Conservation (phyloP, 2,329 filamentous ascomycete genomes). For the Boeremia lycopersici region DNA sequence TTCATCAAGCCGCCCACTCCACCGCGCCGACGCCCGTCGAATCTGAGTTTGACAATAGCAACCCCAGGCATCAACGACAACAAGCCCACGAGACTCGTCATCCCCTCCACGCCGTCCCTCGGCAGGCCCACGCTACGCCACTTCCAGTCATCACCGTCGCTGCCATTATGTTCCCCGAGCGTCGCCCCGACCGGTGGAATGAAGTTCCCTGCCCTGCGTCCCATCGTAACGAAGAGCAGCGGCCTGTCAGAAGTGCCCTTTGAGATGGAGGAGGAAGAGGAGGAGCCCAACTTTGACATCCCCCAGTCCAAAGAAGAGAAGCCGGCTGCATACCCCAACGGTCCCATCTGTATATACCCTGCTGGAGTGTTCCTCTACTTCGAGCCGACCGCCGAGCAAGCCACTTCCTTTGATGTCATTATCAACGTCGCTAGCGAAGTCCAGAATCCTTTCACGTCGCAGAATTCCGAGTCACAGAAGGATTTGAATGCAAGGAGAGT, state of each 20-base stretch:
- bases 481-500: constrained; percentile 45
- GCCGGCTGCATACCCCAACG: constrained; percentile 80
- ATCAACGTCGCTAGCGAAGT: constrained; percentile 87
- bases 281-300: constrained; percentile 59
- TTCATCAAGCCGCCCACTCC: constrained; percentile 83
- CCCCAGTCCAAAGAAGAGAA: constrained; percentile 70
- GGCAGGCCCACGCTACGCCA: constrained; percentile 61
- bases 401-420: constrained; percentile 78
- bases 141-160: constrained; percentile 66
- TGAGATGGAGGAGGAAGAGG: constrained; percentile 74
- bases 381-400: constrained; percentile 79
- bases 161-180: constrained; percentile 61
- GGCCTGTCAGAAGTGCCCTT: constrained; percentile 65
- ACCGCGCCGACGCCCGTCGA: constrained; percentile 72
- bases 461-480: constrained; percentile 36
- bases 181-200: constrained; percentile 58
- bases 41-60: constrained; percentile 74
- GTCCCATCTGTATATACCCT: constrained; percentile 80
- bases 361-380: constrained; percentile 79
- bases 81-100: constrained; percentile 61
- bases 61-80: constrained; percentile 65
- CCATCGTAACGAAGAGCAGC: constrained; percentile 40
- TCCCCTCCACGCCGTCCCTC: constrained; percentile 64
- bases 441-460: constrained; percentile 69
- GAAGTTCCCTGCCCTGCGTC: constrained; percentile 53